Evolutionary conservation across 2,329 filamentous ascomycete genomes (phyloP).

Genomic region (Bipolaris bicolor): DNA sequence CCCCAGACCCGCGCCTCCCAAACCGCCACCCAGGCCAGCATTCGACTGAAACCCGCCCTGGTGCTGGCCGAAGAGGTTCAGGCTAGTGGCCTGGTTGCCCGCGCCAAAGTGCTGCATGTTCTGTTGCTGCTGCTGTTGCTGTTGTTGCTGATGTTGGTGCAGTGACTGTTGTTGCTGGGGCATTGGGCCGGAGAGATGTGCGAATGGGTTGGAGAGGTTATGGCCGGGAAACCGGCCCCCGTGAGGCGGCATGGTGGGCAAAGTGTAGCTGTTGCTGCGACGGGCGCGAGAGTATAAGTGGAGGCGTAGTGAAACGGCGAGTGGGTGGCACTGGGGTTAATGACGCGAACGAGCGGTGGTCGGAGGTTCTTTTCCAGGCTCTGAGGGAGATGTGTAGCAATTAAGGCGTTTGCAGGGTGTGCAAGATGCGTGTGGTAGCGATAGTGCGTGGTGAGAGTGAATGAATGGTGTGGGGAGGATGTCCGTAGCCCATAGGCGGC

Average conservation of each 20-base stretch:
- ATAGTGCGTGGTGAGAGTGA: constrained; percentile 5
- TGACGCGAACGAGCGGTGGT: background rate
- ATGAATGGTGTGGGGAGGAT: constrained; percentile 12
- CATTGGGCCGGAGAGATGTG: constrained; percentile 57
- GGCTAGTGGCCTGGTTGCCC: constrained; percentile 64
- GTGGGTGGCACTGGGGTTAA: background rate
- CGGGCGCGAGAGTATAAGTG: constrained; percentile 12
- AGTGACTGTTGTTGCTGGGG: constrained; percentile 43
- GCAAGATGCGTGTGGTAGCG: background rate
- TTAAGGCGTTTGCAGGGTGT: background rate
- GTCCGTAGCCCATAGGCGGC: constrained; percentile 2
- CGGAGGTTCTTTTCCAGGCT: no score
- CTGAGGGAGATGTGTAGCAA: background rate
- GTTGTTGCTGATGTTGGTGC: constrained; percentile 56
- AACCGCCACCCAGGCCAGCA: constrained; percentile 60
- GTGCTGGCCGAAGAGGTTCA: constrained; percentile 59
- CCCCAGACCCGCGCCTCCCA: constrained; percentile 62
- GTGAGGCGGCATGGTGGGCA: constrained; percentile 61
- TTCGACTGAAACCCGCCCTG: constrained; percentile 55
- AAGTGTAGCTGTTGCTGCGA: constrained; percentile 27
- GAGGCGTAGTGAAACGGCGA: background rate
- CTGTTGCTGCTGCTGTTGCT: constrained; percentile 58
- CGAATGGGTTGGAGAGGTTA: constrained; percentile 65
- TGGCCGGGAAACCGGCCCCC: constrained; percentile 64
- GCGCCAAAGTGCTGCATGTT: constrained; percentile 70